These are phyloP conservation scores for Suhomyces prunicola DNA, from an alignment of 805 yeast genomes.

Conservation along the genomic window DNA sequence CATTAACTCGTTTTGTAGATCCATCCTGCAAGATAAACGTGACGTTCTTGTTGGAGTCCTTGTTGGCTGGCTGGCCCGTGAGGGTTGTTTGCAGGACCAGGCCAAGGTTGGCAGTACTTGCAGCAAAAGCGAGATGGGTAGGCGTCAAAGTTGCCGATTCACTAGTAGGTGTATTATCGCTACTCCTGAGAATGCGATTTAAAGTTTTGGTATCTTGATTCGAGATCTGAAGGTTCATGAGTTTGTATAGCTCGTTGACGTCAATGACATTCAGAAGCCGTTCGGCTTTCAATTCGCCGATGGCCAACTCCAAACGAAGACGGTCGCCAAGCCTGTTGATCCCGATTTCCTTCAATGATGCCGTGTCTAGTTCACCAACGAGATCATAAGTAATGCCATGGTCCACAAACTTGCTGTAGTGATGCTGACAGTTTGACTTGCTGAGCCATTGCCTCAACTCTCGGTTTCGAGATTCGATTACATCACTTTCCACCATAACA, in stretches of 20 bases:
- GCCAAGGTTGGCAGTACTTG: background rate
- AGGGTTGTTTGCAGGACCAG: background rate
- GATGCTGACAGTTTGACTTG: slow-evolving; percentile 33
- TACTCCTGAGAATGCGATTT: background rate
- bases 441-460: slow-evolving; percentile 38
- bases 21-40: slow-evolving; percentile 79
- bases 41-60: slow-evolving; percentile 37
- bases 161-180: slow-evolving; percentile 1
- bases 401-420: slow-evolving; percentile 34
- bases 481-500: slow-evolving; percentile 1
- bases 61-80: slow-evolving; percentile 4
- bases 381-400: slow-evolving; percentile 58
- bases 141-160: slow-evolving; percentile 6
- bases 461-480: background rate
- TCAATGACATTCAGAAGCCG: slow-evolving; percentile 18
- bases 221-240: slow-evolving; percentile 14
- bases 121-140: slow-evolving; percentile 1
- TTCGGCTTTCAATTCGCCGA: slow-evolving; percentile 44
- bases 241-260: slow-evolving; percentile 24
- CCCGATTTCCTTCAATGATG: slow-evolving; percentile 69
- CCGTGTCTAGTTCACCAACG: slow-evolving; percentile 57
- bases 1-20: slow-evolving; percentile 60
- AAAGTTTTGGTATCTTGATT: slow-evolving; percentile 3
- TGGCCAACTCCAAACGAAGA: slow-evolving; percentile 59
- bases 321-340: slow-evolving; percentile 81